Conservation (phyloP, 345 rosid species). For the Laguncularia racemosa region DNA sequence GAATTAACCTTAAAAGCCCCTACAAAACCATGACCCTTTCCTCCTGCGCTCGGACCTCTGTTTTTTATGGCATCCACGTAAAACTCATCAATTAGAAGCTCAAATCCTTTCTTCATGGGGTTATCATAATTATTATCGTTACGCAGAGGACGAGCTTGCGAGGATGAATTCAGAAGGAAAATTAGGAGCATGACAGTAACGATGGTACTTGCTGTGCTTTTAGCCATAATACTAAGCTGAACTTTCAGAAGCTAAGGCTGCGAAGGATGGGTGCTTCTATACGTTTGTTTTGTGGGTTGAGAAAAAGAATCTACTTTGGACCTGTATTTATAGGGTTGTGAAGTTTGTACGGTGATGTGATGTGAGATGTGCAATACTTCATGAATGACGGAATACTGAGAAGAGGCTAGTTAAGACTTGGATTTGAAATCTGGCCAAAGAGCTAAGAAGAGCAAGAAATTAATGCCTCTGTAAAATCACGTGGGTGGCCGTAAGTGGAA, state of each 20-base stretch:
- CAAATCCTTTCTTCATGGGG: conserved; percentile 12
- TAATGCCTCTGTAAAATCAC: too few relatives aligned
- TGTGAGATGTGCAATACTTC: too few relatives aligned
- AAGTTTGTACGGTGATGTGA: too few relatives aligned
- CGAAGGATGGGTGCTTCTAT: too few relatives aligned
- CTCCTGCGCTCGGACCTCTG: conserved; percentile 27
- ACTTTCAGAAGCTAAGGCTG: neutral
- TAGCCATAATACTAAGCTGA: conserved; percentile 15
- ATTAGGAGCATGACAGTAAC: conserved; percentile 9
- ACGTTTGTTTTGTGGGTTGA: too few relatives aligned
- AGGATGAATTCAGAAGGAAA: conserved; percentile 5
- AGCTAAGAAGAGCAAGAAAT: too few relatives aligned
- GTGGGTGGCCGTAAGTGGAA: too few relatives aligned
- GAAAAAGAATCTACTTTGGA: too few relatives aligned
- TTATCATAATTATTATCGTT: neutral
- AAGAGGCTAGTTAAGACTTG: too few relatives aligned
- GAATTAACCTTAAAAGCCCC: conserved; percentile 3
- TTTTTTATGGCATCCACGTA: conserved; percentile 23
- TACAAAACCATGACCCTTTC: conserved; percentile 8
- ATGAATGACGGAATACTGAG: too few relatives aligned
- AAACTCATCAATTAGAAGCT: conserved; percentile 14
- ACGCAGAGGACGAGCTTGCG: conserved; percentile 31
- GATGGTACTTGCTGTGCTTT: neutral
- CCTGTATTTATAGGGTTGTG: too few relatives aligned
- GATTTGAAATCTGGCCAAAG: too few relatives aligned